A percentile compares a stretch with the other conserved stretches of the same genome.
phyloP scores from a whole-genome alignment of 164 flowering plant species.

The Kingdonia uniflora region DNA sequence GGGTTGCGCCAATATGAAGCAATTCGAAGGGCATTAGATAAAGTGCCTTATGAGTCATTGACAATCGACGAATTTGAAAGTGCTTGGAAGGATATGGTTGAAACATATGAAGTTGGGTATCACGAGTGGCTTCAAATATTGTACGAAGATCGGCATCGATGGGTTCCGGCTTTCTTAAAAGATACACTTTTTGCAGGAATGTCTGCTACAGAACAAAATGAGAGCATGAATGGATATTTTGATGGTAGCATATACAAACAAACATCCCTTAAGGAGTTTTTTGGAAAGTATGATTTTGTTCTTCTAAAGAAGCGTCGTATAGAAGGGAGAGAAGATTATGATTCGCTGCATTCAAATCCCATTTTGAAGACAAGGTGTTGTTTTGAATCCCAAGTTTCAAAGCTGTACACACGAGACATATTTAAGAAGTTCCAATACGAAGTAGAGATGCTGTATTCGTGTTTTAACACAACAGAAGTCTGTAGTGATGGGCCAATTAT shows the following conservation, averaged over 20 bases:
- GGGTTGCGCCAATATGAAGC: conserved; percentile 40
- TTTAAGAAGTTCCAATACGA: conserved; percentile 32
- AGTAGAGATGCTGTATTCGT: conserved; percentile 24
- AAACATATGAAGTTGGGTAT: conserved; percentile 37
- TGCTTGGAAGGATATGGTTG: conserved; percentile 52
- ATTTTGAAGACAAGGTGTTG: conserved; percentile 25
- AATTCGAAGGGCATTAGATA: conserved; percentile 28
- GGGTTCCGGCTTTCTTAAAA: conserved; percentile 68
- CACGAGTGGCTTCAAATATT: conserved; percentile 57
- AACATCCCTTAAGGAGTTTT: conserved; percentile 58
- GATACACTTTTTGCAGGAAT: conserved; percentile 59
- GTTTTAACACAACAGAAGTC: neutral
- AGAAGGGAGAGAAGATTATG: conserved; percentile 37
- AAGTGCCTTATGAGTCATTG: conserved; percentile 40
- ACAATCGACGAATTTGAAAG: conserved; percentile 56
- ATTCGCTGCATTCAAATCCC: conserved; percentile 24
- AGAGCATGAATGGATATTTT: conserved; percentile 37
- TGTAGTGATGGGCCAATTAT: conserved; percentile 3
- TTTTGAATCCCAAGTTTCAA: conserved; percentile 38
- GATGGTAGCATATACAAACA: conserved; percentile 48
- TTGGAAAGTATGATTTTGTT: conserved; percentile 52
- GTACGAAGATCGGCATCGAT: conserved; percentile 42
- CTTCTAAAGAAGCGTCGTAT: conserved; percentile 34
- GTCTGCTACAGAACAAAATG: conserved; percentile 32
- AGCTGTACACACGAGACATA: conserved; percentile 32